Evolutionary conservation across 1,284 basidiomycete species (phyloP), one percentile per base, ranked within the genome.

Genomic region (Irpex rosettiformis): DNA sequence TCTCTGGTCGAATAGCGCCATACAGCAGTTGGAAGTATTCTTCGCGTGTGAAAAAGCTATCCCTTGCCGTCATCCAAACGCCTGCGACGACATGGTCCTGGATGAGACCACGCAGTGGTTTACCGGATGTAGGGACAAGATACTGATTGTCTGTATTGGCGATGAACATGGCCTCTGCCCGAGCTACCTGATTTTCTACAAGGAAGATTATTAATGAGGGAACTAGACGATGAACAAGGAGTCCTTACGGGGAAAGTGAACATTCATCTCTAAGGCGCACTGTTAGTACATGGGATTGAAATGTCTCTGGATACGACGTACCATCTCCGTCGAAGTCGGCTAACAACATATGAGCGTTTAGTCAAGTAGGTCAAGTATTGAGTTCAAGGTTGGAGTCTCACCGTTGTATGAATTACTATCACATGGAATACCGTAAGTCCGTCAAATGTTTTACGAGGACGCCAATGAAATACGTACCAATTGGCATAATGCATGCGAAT

Each of bases 401-500:
- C 89, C 90, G 69, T 99, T 99, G 75, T 99, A 99, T 4, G 96
- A 98, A 74, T 98, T 98, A 78, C 93, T 94, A 63, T 40, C 56
- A 43, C 42, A 54, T 52, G 63, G 28, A 56, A 52, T 45, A 13
- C 58, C 30, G 58, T 52, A 48, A 63, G 3, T 65, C 40, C 43
- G 3, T 45, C 40, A 61, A 45, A 51, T 25, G 10, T 49, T n/a
- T n/a, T 29, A 30, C 4, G 11, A 27, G 21, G 42, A 30, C 10
- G 18, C 10, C n/a, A 58, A 37, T 37, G 47, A 49, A 28, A 54
- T 37, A 75, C 86, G 62, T 59, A 93, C 92, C 97, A 99, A 71
- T 99, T 99, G 52, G 97, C 97, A 71, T 99, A 99, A 79, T 99
- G 97, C 96, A 99, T 98, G 29, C 97, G 87, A 73, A 99, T 99